phyloP scores from a whole-genome alignment of 768 basidiomycete species.

The Boletus pseudo-olivaceus region DNA sequence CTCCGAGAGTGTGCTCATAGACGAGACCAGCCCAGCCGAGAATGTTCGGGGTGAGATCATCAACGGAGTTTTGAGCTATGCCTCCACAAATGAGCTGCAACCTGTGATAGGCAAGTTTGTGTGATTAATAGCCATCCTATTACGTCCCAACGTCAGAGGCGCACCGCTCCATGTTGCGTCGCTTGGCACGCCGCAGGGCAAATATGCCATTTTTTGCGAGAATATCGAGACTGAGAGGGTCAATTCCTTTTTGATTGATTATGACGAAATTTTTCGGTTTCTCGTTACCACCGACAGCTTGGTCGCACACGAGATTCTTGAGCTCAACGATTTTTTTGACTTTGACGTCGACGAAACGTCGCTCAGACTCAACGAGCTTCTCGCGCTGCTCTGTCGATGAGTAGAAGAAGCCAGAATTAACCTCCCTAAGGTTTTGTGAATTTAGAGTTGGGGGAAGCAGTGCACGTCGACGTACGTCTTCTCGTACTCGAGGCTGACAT shows the following conservation, averaged over 20 bases:
- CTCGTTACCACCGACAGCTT: constrained; percentile 77
- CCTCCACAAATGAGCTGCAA: constrained; percentile 94
- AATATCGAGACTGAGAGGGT: constrained; percentile 93
- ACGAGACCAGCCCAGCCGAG: constrained; percentile 98
- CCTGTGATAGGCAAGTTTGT: constrained; percentile 38
- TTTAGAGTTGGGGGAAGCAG: constrained; percentile 16
- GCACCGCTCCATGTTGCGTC: constrained; percentile 98
- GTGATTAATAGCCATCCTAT: constrained; percentile 26
- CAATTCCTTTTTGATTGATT: constrained; percentile 99
- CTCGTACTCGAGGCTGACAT: constrained; percentile 98
- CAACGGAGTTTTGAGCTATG: constrained; percentile 94
- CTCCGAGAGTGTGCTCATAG: constrained; percentile 97
- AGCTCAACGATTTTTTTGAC: constrained; percentile 95
- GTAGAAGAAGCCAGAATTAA: constrained; percentile 99
- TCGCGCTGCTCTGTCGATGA: constrained; percentile 97
- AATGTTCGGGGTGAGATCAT: constrained; percentile 86
- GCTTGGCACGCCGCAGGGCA: constrained; percentile 90
- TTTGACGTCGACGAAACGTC: constrained; percentile 89
- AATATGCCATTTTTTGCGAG: constrained; percentile 96
- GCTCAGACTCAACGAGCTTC: constrained; percentile 96
- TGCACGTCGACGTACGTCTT: constrained; percentile 78
- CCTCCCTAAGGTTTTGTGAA: constrained; percentile 61
- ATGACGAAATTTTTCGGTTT: constrained; percentile 87
- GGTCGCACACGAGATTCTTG: constrained; percentile 95
- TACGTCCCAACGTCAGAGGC: constrained; percentile 24